Percentiles rank a stretch among this genome's conserved stretches.
Conservation (phyloP, 371 early-diverging fungal genomes). For the Vairimorpha necatrix region DNA sequence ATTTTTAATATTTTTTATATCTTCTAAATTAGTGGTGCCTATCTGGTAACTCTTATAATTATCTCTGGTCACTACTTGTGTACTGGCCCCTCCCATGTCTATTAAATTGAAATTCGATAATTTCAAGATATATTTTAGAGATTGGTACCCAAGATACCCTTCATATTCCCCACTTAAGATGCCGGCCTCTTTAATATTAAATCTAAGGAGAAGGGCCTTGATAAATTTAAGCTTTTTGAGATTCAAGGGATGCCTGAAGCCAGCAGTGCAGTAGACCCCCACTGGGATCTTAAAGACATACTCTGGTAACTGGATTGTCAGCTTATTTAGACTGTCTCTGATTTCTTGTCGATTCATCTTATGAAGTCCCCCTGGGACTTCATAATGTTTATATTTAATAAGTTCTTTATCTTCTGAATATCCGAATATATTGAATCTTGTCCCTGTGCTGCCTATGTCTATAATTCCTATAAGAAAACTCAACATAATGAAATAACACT, state of each 20-base stretch:
- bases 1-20: background rate
- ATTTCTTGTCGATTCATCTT: background rate
- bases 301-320: background rate
- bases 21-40: background rate
- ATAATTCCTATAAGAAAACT: conserved; percentile 29
- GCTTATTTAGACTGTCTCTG: background rate
- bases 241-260: conserved; percentile 42
- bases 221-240: conserved; percentile 35
- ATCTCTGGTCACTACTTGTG: conserved; percentile 42
- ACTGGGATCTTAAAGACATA: conserved; percentile 51
- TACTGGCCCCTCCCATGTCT: conserved; percentile 63
- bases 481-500: background rate
- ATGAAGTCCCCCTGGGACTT: background rate
- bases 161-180: conserved; percentile 59
- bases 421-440: conserved; percentile 58
- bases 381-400: background rate
- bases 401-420: conserved; percentile 40
- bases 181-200: conserved; percentile 49
- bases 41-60: background rate
- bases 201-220: conserved; percentile 22
- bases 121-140: conserved; percentile 21
- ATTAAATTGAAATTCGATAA: conserved; percentile 37
- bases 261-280: conserved; percentile 61
- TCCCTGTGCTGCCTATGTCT: conserved; percentile 63
- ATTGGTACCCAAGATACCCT: conserved; percentile 20